Conservation (phyloP, 495 filamentous ascomycete genomes). For the Pseudotulostoma volvatum region DNA sequence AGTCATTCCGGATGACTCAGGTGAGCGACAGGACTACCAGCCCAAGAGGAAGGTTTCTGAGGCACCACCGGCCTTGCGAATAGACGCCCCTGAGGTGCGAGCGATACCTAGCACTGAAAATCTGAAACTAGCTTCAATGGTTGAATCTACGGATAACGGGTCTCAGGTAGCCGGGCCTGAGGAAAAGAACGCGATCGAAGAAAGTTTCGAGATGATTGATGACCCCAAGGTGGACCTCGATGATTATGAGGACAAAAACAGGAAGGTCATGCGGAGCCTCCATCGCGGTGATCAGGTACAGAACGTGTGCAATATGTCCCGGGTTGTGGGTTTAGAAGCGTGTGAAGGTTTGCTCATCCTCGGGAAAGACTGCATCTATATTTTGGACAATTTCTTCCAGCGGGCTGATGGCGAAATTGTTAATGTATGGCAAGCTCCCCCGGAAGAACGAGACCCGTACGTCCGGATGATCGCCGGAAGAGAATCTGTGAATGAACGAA, state of each 20-base stretch:
- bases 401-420: slow-evolving; percentile 89
- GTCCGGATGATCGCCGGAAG: slow-evolving; percentile 79
- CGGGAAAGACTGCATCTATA: slow-evolving; percentile 84
- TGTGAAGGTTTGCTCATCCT: slow-evolving; percentile 81
- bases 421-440: slow-evolving; percentile 82
- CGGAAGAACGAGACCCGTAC: slow-evolving; percentile 87
- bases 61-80: slow-evolving; percentile 22
- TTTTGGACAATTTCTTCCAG: slow-evolving; percentile 91
- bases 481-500: slow-evolving; percentile 45
- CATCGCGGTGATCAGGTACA: slow-evolving; percentile 87
- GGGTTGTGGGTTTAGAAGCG: slow-evolving; percentile 83
- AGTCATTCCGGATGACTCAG: slow-evolving; percentile 56
- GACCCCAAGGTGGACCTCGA: slow-evolving; percentile 72
- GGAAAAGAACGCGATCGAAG: slow-evolving; percentile 40
- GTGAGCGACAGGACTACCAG: slow-evolving; percentile 58
- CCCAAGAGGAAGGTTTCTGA: slow-evolving; percentile 58
- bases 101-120: slow-evolving; percentile 18
- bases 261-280: slow-evolving; percentile 89
- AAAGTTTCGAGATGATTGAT: slow-evolving; percentile 89
- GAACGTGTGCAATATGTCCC: slow-evolving; percentile 83
- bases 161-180: slow-evolving; percentile 26
- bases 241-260: slow-evolving; percentile 88
- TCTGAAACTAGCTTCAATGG: slow-evolving; percentile 21
- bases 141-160: slow-evolving; percentile 13
- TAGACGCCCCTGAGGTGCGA: slow-evolving; percentile 21